Percentiles rank a stretch among this genome's conserved stretches.
phyloP scores from a whole-genome alignment of 345 rosid genomes.

The Reutealis trisperma region DNA sequence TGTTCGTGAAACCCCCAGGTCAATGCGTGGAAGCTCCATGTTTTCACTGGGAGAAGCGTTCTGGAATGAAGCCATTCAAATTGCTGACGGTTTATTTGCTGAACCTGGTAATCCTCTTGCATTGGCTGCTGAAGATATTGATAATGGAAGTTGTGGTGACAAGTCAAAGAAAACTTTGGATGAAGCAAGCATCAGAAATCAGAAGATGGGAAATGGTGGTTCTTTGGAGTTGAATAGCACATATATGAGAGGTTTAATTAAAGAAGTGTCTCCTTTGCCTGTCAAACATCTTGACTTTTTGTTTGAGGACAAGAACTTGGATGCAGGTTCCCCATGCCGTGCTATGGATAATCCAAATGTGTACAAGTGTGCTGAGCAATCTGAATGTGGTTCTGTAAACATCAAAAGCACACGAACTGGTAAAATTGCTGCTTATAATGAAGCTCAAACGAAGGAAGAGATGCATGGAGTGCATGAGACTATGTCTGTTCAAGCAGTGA shows the following conservation, averaged over 20 bases:
- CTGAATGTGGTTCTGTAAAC: conserved; percentile 36
- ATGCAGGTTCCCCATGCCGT: conserved; percentile 29
- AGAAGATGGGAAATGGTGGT: conserved; percentile 29
- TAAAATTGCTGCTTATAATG: conserved; percentile 21
- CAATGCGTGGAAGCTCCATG: conserved; percentile 76
- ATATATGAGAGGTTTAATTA: conserved; percentile 38
- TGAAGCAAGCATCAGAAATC: conserved; percentile 47
- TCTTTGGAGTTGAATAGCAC: conserved; percentile 44
- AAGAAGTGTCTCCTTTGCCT: conserved; percentile 64
- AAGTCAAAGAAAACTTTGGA: conserved; percentile 37
- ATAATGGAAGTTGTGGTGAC: conserved; percentile 32
- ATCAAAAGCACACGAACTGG: conserved; percentile 25
- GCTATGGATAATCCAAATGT: conserved; percentile 27
- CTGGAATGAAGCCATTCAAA: conserved; percentile 92
- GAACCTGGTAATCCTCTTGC: conserved; percentile 38
- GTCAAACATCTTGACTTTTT: conserved; percentile 80
- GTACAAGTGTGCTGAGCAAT: conserved; percentile 33
- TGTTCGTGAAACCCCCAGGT: conserved; percentile 59
- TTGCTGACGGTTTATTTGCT: conserved; percentile 78
- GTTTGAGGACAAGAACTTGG: conserved; percentile 58
- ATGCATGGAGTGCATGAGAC: conserved; percentile 32
- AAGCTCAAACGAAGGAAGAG: conserved; percentile 32
- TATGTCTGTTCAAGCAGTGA: conserved; percentile 22
- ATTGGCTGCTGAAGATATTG: conserved; percentile 30
- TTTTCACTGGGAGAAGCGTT: conserved; percentile 97